phyloP scores from a whole-genome alignment of 306 rosid species.

The Cucurbita maxima region DNA sequence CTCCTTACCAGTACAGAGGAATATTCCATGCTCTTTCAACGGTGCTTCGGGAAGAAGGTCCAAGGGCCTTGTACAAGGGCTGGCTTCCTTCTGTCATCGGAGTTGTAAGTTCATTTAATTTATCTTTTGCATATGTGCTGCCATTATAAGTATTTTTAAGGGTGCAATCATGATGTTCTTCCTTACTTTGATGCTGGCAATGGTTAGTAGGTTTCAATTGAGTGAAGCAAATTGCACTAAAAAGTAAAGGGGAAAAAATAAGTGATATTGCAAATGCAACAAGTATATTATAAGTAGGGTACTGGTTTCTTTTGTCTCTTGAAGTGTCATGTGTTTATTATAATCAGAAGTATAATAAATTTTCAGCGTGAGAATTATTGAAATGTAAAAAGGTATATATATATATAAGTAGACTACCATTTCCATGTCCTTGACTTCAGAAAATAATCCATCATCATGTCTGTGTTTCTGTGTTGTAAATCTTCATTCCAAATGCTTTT shows the following conservation, averaged over 20 bases:
- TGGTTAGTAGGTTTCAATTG: neutral
- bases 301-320: neutral
- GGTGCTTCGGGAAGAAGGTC: constrained; percentile 88
- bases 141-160: neutral
- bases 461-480: neutral
- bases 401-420: neutral
- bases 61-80: constrained; percentile 92
- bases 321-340: neutral
- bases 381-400: neutral
- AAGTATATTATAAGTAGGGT: neutral
- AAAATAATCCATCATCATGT: neutral
- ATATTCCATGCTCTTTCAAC: constrained; percentile 89
- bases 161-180: neutral
- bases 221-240: neutral
- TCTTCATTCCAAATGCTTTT: neutral
- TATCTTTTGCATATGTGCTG: neutral
- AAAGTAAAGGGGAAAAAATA: neutral
- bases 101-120: constrained; percentile 47
- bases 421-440: neutral
- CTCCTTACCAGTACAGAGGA: constrained; percentile 96
- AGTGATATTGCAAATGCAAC: neutral
- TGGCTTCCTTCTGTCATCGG: constrained; percentile 99
- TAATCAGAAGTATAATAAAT: neutral
- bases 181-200: neutral
- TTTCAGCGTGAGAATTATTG: neutral